Base-by-base conservation (phyloP, 163 green algal species). In the Volvox carteri region DNA sequence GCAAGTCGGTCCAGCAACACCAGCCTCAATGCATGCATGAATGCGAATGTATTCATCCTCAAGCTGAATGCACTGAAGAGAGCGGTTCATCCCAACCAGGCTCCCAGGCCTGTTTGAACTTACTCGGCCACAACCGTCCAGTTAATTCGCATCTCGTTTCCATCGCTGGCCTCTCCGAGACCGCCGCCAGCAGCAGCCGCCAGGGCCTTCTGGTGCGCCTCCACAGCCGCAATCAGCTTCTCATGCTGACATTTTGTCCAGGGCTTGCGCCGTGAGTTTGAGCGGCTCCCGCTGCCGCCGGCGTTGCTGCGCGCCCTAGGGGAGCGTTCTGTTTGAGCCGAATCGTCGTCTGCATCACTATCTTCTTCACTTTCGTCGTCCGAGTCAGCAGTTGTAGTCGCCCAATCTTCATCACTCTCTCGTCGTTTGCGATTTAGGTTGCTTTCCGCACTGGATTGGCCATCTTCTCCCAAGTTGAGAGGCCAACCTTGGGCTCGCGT, bases 191-290 rank as follows among this genome's bases (percentile, higher is more conserved):
- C 65, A 33, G 30, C 35, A 30, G 65, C 30, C 65, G 33, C 19
- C 7, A 84, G 75, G 4, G 48, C 30, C 33, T 68, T 48, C 2
- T 84, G 75, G 41, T 84, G 75, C n/a, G 50, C 75, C 30, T 84
- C 30, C 14, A 84, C 75, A 3, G 75, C 75, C n/a, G 54, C 52
- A 16, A 84, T 35, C 7, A 84, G 75, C 75, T 50, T 48, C 19
- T 84, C 48, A 48, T 84, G 75, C 16, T 84, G 75, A 33, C 75
- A 67, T 4, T 70, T 58, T 30, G n/a, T 84, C 75, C 75, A 84
- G 3, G 75, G 75, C 75, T 68, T 68, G 30, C 75, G 75, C 33
- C 75, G 48, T 9, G 48, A 58, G 75, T 52, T 33, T 14, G 25
- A 11, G 75, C 75, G 35, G 4, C 42, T 44, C 12, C 73, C 41